Conservation (phyloP, 2,329 filamentous ascomycete genomes). For the Epichloe aotearoae region DNA sequence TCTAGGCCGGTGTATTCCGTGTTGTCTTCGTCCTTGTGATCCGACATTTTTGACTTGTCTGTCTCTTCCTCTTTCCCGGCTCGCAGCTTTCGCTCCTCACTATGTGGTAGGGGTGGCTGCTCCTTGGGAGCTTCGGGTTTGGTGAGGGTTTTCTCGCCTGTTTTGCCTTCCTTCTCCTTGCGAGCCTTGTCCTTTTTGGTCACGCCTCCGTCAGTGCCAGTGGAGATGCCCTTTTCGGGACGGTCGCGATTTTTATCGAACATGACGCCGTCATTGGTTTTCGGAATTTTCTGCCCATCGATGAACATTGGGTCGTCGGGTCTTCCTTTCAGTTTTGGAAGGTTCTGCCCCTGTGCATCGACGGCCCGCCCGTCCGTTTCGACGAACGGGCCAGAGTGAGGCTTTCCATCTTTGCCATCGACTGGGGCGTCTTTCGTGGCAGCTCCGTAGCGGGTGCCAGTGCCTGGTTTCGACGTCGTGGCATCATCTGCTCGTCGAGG, state of each 20-base stretch:
- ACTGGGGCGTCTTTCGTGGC: conserved; percentile 69
- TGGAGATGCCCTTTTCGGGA: conserved; percentile 66
- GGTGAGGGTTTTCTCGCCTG: conserved; percentile 54
- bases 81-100: conserved; percentile 58
- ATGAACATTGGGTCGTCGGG: conserved; percentile 38
- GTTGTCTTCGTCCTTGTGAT: conserved; percentile 25
- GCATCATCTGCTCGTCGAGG: conserved; percentile 15
- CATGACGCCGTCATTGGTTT: conserved; percentile 74
- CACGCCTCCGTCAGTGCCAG: conserved; percentile 79
- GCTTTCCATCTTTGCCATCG: conserved; percentile 87
- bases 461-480: conserved; percentile 15
- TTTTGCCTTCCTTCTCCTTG: conserved; percentile 52
- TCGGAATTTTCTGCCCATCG: conserved; percentile 48
- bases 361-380: conserved; percentile 31
- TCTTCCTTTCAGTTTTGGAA: conserved; percentile 35
- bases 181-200: conserved; percentile 72
- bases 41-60: conserved; percentile 27
- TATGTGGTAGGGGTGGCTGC: conserved; percentile 66
- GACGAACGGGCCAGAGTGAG: conserved; percentile 74
- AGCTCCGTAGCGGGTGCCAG: conserved; percentile 20
- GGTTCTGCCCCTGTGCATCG: conserved; percentile 22
- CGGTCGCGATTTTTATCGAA: conserved; percentile 65
- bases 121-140: conserved; percentile 77
- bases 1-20: conserved; percentile 25
- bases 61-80: conserved; percentile 28